Base-by-base conservation (phyloP, 2,329 filamentous ascomycete species). In the Cadophora luteo-olivacea region DNA sequence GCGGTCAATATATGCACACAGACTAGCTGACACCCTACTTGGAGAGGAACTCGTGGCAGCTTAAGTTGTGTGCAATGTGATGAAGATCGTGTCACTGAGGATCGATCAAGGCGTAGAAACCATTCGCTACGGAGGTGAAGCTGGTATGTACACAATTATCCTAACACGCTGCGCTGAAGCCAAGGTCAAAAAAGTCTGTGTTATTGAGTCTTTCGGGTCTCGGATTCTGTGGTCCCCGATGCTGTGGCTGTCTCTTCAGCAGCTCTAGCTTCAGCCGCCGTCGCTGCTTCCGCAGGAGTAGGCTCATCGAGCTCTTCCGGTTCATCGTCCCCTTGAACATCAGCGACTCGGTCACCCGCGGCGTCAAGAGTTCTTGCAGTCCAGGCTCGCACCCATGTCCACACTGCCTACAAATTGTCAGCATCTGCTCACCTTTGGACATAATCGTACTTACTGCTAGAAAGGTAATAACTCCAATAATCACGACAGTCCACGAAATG, bases 21-120 rank as follows among this genome's bases (percentile, higher is more conserved):
- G 94, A 97, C 94, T 96, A 90, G 94, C 96, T 90, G 91, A 89
- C 92, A 94, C 88, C 88, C 89, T 90, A 95, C 87, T 87, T 91
- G 86, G 83, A 83, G 87, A 85, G 84, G 80, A 73, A 82, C 83
- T 89, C 87, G 87, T 94, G 93, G 87, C 92, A 97, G 96, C 94
- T 97, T 92, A 97, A 97, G 91, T 65, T 92, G 92, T 91, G 92
- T 95, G 93, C 93, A 92, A 62, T 57, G 24, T 32, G 36, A 24
- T n/a, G 36, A 29, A 29, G 36, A 12, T 41, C 29, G 25, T n/a
- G 29, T 48, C 52, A 45, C 22, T 25, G 51, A n/a, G 33, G 25
- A 45, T 19, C 12, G 62, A 4, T 19, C 8, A 25, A 29, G 7
- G 3, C 7, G 9, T 22, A 12, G 4, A 29, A 19, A 3, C 9